Evolutionary conservation across 2,329 filamentous ascomycete species (phyloP).

Genomic region (Fusarium keratoplasticum): DNA sequence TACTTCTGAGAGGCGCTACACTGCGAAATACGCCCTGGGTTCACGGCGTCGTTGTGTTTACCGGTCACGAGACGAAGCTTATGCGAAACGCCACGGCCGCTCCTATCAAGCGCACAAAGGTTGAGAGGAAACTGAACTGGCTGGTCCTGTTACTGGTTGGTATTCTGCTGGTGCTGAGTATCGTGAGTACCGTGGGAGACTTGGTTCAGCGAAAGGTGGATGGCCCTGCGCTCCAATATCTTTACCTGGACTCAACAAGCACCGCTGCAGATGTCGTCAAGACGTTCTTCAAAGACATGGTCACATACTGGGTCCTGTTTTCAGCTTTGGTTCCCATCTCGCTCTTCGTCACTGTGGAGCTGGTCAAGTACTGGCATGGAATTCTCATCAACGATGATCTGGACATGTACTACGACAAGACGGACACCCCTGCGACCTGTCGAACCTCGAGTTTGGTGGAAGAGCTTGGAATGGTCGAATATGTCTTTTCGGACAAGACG

Average conservation of each 20-base stretch:
- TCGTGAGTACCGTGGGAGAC: conserved; percentile 92
- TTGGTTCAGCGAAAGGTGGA: conserved; percentile 79
- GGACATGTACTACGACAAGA: conserved; percentile 97
- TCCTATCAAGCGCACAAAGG: conserved; percentile 96
- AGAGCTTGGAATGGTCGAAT: conserved; percentile 97
- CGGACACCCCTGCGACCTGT: conserved; percentile 94
- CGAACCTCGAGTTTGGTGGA: conserved; percentile 96
- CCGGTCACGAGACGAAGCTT: conserved; percentile 95
- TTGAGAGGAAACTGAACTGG: conserved; percentile 92
- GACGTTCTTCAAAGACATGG: conserved; percentile 92
- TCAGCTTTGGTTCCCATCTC: conserved; percentile 97
- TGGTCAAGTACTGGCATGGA: conserved; percentile 99
- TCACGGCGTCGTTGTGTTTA: conserved; percentile 93
- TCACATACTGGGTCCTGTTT: conserved; percentile 98
- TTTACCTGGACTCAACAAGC: conserved; percentile 73
- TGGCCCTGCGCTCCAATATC: conserved; percentile 74
- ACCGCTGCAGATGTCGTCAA: conserved; percentile 67
- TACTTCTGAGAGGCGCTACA: conserved; percentile 91
- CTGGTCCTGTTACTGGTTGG: conserved; percentile 91
- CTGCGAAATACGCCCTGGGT: conserved; percentile 97
- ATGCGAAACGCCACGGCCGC: conserved; percentile 98
- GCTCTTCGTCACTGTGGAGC: conserved; percentile 95
- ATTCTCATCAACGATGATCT: conserved; percentile 97
- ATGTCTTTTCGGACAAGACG: conserved; percentile 98
- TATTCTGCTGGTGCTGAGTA: conserved; percentile 85